Evolutionary conservation across 257 asterid species (phyloP).

Genomic region (Nicotiana otophora): DNA sequence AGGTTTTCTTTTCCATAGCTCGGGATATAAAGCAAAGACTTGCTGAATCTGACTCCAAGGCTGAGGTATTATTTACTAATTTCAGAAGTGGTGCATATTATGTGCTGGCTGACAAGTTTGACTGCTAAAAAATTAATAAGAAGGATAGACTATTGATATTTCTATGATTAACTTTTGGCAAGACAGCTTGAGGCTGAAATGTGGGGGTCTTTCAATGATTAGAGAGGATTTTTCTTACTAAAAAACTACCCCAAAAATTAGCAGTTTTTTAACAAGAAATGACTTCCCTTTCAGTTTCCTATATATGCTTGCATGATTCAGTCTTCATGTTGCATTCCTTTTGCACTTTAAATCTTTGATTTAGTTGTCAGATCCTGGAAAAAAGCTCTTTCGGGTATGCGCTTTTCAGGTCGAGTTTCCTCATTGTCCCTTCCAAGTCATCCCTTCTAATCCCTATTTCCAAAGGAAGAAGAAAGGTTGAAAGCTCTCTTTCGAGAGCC

Average conservation of each 20-base stretch:
- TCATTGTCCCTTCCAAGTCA: background rate
- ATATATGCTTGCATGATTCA: background rate
- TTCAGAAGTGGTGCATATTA: background rate
- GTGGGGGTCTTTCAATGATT: background rate
- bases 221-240: background rate
- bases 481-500: background rate
- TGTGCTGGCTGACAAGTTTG: background rate
- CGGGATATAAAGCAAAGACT: constrained; percentile 94
- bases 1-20: constrained; percentile 91
- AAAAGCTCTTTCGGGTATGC: background rate
- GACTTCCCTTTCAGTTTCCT: background rate
- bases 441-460: background rate
- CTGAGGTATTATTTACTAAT: constrained; percentile 48
- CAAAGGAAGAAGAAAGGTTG: background rate
- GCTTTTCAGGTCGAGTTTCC: background rate
- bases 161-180: background rate
- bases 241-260: background rate
- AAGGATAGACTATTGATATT: background rate
- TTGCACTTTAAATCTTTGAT: background rate
- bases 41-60: constrained; percentile 66
- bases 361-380: background rate
- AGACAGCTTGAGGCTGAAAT: background rate
- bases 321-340: background rate
- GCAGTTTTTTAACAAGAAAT: too few relatives aligned
- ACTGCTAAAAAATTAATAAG: background rate